Evolutionary conservation across 345 rosid genomes (phyloP), one percentile per base, ranked within the genome.

Genomic region (Hibiscus mutabilis): DNA sequence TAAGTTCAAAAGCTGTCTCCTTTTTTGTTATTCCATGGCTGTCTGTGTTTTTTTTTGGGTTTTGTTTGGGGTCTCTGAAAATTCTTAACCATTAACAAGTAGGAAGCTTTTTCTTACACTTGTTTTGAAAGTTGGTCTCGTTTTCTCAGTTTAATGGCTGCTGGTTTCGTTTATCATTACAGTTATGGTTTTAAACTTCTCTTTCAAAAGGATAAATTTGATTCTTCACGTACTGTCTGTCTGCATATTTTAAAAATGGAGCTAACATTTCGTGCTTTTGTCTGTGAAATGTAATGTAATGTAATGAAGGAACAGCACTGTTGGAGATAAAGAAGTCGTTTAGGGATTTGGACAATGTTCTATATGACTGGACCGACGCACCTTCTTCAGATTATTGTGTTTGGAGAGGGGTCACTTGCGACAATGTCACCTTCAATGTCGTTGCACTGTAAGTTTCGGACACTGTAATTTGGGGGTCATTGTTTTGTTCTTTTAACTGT

Each of bases 291-390:
- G 58, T 27, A 16, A 25, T 49, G 58, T 27, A 16, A 25, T 67
- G 70, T n/a, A 42, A 51, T 25, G 75, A 80, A 94, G 97, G 97
- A 66, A 81, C 86, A 58, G 85, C 90, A 12, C 78, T 95, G 55
- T 79, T 92, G 87, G 97, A 90, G 93, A 82, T 92, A 70, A 90
- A 89, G 86, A 95, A 95, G 82, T 89, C 94, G n/a, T 92, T 95
- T 81, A 86, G 85, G 75, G 98, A 95, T 83, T 92, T 88, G 75
- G 90, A 90, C 75, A 92, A 95, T 79, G 88, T 89, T 80, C 84
- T 95, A 1, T 92, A 90, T 80, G 99, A 92, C 75, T 95, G 98
- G 97, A 85, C 92, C 53, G 82, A 78, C 15, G 77, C 94, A 25
- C 78, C 89, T 61, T 83, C 96, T 69, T 86, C 97, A 12, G 98